Evolutionary conservation across 1,284 basidiomycete species (phyloP).

Genomic region (Melampsora americana): DNA sequence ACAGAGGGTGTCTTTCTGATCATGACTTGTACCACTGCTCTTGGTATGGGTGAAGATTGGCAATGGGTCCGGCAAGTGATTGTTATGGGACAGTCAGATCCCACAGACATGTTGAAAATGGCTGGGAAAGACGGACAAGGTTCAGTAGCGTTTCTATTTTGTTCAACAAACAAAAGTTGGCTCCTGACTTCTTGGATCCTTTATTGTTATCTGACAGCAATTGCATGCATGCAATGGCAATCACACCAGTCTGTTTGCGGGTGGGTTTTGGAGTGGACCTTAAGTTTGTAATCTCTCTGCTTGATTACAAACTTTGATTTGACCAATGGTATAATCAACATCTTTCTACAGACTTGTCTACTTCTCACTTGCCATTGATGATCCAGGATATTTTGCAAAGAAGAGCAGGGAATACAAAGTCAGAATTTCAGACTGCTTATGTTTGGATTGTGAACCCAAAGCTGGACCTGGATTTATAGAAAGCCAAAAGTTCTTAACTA

Average conservation of each 20-base stretch:
- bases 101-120: not conserved
- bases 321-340: too few species aligned
- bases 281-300: not conserved
- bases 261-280: not conserved
- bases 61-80: not conserved
- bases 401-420: too few species aligned
- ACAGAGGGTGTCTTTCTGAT: not conserved
- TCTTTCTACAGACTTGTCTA: not conserved
- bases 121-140: too few species aligned
- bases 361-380: too few species aligned
- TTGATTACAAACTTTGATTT: not conserved
- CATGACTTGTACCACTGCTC: too few species aligned
- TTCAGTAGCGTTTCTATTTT: not conserved
- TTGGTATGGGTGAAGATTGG: too few species aligned
- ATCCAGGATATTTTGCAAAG: too few species aligned
- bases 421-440: too few species aligned
- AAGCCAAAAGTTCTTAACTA: too few species aligned
- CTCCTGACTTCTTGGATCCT: not conserved
- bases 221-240: conserved; percentile 13
- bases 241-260: not conserved
- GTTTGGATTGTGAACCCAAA: too few species aligned
- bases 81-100: not conserved
- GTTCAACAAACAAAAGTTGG: not conserved
- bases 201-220: not conserved
- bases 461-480: too few species aligned